Conservation (phyloP, 1,284 basidiomycete genomes). For the Pulchroboletus neoregius region DNA sequence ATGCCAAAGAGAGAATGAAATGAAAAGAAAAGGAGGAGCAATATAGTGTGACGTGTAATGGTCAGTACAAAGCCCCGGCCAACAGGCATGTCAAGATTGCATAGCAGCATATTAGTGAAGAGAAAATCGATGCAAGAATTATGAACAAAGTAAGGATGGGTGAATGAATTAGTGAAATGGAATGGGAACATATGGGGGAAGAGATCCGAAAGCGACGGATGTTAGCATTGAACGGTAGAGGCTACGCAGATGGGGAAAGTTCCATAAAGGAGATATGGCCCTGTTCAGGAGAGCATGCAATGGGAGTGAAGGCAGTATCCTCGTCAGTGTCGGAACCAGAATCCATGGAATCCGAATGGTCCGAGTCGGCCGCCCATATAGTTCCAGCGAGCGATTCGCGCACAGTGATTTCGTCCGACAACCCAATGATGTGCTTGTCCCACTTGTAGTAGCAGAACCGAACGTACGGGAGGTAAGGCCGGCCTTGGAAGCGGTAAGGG, state of each 20-base stretch:
- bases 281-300: neutral
- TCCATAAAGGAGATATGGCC: neutral
- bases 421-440: conserved; percentile 19
- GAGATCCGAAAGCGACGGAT: neutral
- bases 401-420: conserved; percentile 11
- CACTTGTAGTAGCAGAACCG: conserved; percentile 20
- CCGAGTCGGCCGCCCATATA: no score
- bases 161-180: no score
- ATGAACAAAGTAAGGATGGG: neutral
- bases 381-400: no score
- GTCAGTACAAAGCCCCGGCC: conserved; percentile 15
- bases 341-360: neutral
- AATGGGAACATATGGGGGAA: neutral
- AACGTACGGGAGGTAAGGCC: conserved; percentile 15
- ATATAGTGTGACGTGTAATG: neutral
- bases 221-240: conserved; percentile 6
- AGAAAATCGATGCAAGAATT: no score
- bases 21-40: neutral
- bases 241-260: conserved; percentile 9
- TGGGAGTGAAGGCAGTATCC: neutral
- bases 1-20: neutral
- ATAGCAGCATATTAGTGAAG: neutral
- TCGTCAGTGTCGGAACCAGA: neutral
- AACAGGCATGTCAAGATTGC: conserved; percentile 10
- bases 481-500: neutral